Percentiles rank a stretch among this genome's conserved stretches.
These are phyloP conservation scores for Margaritispora aquatica DNA, from an alignment of 495 filamentous ascomycete genomes.

Conservation along the genomic window DNA sequence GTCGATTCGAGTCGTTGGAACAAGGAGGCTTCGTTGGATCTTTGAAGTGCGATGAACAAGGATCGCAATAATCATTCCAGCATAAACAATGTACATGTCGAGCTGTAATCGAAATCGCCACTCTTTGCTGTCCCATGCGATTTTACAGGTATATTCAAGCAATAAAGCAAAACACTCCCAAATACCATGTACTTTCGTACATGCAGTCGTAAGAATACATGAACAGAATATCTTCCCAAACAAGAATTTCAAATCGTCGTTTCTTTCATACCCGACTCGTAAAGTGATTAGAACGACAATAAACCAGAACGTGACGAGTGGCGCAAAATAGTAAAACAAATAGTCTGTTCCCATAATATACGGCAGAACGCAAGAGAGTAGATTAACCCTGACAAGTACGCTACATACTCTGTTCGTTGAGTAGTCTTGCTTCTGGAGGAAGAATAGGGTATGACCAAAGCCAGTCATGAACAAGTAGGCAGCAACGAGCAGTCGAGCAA, in stretches of 20 bases:
- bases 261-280: slow-evolving; percentile 30
- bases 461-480: slow-evolving; percentile 57
- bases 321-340: slow-evolving; percentile 53
- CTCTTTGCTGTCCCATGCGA: slow-evolving; percentile 37
- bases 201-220: slow-evolving; percentile 32
- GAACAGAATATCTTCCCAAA: slow-evolving; percentile 43
- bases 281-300: slow-evolving; percentile 47
- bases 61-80: slow-evolving; percentile 44
- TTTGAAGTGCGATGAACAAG: slow-evolving; percentile 22
- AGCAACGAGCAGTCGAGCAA: slow-evolving; percentile 49
- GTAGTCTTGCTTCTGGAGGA: slow-evolving; percentile 47
- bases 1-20: slow-evolving; percentile 2
- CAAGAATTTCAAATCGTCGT: slow-evolving; percentile 36
- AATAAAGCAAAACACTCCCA: slow-evolving; percentile 36
- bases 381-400: slow-evolving; percentile 50
- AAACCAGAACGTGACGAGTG: slow-evolving; percentile 56
- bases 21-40: slow-evolving; percentile 19
- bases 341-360: slow-evolving; percentile 55
- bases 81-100: slow-evolving; percentile 45
- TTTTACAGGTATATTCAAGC: slow-evolving; percentile 30
- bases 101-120: slow-evolving; percentile 40
- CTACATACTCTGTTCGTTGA: slow-evolving; percentile 40
- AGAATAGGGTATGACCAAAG: slow-evolving; percentile 52
- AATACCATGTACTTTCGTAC: slow-evolving; percentile 36
- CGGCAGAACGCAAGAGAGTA: slow-evolving; percentile 44